phyloP scores from a whole-genome alignment of 176 grass and related monocot genomes.

The Musa itinerans region DNA sequence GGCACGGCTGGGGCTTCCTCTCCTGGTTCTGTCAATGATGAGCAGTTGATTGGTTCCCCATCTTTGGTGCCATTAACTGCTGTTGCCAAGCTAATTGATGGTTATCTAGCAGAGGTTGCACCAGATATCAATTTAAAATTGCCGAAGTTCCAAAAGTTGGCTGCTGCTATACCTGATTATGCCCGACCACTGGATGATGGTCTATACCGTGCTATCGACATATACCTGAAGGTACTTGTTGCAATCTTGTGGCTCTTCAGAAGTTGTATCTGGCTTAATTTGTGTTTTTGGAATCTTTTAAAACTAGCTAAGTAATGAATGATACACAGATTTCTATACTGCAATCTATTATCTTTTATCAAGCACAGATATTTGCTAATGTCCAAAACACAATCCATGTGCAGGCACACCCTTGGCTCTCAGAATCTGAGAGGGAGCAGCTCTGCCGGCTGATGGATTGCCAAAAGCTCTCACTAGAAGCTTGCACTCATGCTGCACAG shows the following conservation, averaged over 20 bases:
- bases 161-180: constrained; percentile 16
- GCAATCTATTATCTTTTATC: too few species aligned
- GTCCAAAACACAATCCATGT: not conserved
- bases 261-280: too few species aligned
- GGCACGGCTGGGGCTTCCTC: not conserved
- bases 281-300: too few species aligned
- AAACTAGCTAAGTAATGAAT: too few species aligned
- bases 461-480: constrained; percentile 15
- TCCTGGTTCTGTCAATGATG: constrained; percentile 8
- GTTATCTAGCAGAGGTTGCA: constrained; percentile 16
- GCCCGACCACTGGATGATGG: constrained; percentile 17
- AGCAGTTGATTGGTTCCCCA: constrained; percentile 8
- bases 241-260: too few species aligned
- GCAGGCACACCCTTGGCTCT: constrained; percentile 15
- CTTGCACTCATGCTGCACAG: constrained; percentile 22
- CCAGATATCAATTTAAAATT: constrained; percentile 18
- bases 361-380: not conserved
- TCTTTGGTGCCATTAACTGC: constrained; percentile 16
- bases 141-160: constrained; percentile 12
- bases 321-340: too few species aligned
- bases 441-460: constrained; percentile 15
- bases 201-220: constrained; percentile 17
- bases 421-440: constrained; percentile 5
- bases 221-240: constrained; percentile 14
- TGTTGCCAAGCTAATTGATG: constrained; percentile 19